phyloP scores from a whole-genome alignment of 148 eudicot species.

The Bassia scoparia region DNA sequence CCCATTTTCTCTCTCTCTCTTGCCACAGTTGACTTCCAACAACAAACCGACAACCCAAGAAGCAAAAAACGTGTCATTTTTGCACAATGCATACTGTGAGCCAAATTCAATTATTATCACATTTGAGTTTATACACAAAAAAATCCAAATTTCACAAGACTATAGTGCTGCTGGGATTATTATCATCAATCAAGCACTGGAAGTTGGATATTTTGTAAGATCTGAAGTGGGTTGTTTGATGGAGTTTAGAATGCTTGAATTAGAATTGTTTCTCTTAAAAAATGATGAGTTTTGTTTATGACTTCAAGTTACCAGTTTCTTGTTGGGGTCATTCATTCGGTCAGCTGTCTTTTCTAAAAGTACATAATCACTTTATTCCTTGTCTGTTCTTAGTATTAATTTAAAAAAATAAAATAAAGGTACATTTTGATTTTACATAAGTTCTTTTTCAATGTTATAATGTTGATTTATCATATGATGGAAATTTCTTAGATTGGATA shows the following conservation, averaged over 20 bases:
- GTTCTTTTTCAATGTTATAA: neutral
- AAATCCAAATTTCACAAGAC: neutral
- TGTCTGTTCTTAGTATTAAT: too few species aligned
- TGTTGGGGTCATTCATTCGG: slow-evolving; percentile 15
- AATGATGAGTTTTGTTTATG: slow-evolving; percentile 11
- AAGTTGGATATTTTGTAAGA: neutral
- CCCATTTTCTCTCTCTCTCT: neutral
- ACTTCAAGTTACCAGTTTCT: slow-evolving; percentile 4
- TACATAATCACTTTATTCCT: too few species aligned
- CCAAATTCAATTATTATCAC: slow-evolving; percentile 6
- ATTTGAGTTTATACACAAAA: neutral
- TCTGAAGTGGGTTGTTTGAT: slow-evolving; percentile 1
- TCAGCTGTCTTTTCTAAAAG: slow-evolving; percentile 23
- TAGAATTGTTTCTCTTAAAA: neutral
- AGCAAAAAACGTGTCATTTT: neutral
- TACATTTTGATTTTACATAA: too few species aligned
- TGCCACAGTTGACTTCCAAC: neutral
- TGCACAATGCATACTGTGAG: neutral
- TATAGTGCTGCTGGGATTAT: too few species aligned
- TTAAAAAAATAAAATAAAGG: too few species aligned
- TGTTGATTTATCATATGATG: neutral
- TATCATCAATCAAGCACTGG: too few species aligned
- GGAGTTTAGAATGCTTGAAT: slow-evolving; percentile 28
- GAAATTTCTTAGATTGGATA: neutral
- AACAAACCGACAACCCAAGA: neutral